Evolutionary conservation across 176 grass and related monocot genomes (phyloP).

Genomic region (Bolboschoenus planiculmis): DNA sequence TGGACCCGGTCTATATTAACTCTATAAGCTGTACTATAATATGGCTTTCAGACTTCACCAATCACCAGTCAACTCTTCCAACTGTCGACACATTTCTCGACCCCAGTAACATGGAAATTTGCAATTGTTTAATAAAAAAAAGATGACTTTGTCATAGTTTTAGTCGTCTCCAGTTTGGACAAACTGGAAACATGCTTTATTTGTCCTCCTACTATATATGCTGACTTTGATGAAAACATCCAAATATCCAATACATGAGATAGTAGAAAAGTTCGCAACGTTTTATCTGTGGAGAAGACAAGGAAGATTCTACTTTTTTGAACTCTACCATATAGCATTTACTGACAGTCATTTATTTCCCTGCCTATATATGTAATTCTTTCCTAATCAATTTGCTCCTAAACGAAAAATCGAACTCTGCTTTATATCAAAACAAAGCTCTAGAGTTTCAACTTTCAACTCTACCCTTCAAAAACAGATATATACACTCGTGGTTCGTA

Average conservation of each 20-base stretch:
- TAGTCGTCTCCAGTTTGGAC: not conserved
- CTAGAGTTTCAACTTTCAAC: too few species aligned
- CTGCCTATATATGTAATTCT: not conserved
- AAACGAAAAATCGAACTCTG: not conserved
- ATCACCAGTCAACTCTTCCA: not conserved
- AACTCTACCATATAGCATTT: too few species aligned
- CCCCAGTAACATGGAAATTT: not conserved
- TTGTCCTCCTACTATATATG: not conserved
- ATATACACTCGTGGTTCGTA: too few species aligned
- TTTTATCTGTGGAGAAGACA: not conserved
- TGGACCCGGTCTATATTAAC: not conserved
- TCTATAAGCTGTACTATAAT: not conserved
- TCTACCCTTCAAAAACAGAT: too few species aligned
- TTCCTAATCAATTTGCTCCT: not conserved
- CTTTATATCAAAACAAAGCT: not conserved
- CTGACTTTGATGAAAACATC: not conserved
- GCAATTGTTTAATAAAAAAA: not conserved
- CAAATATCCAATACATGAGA: not conserved
- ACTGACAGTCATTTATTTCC: too few species aligned
- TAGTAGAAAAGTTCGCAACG: too few species aligned
- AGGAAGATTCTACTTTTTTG: too few species aligned
- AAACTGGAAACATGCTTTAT: not conserved
- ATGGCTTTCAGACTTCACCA: not conserved
- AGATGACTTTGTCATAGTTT: not conserved
- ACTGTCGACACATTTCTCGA: constrained; percentile 11